Conservation (phyloP, 1,284 basidiomycete species). For the Apiotrichum veenhuisii region DNA sequence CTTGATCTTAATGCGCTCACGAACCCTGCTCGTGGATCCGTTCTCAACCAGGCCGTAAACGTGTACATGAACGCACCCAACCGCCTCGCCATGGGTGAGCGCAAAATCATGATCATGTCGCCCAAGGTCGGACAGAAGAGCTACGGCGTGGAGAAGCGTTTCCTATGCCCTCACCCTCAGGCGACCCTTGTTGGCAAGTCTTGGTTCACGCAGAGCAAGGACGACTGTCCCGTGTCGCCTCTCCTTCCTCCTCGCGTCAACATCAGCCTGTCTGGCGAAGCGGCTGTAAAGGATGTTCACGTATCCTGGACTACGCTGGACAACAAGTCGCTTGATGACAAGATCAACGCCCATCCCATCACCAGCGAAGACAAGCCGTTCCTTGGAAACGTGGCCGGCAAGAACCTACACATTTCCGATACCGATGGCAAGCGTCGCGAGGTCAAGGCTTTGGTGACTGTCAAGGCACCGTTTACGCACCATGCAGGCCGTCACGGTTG, state of each 20-base stretch:
- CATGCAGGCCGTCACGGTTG: conserved; percentile 25
- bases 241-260: conserved; percentile 71
- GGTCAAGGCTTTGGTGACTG: conserved; percentile 82
- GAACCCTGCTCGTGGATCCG: neutral
- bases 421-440: conserved; percentile 58
- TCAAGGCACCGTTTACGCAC: conserved; percentile 69
- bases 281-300: conserved; percentile 59
- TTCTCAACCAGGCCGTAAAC: conserved; percentile 23
- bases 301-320: conserved; percentile 43
- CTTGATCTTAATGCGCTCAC: conserved; percentile 1
- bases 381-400: conserved; percentile 44
- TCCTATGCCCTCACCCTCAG: conserved; percentile 92
- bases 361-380: conserved; percentile 37
- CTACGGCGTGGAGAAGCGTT: conserved; percentile 93
- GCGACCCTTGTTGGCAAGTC: conserved; percentile 90
- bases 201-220: conserved; percentile 65
- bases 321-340: conserved; percentile 39
- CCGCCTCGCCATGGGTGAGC: conserved; percentile 83
- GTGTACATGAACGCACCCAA: conserved; percentile 75
- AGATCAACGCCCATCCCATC: conserved; percentile 33
- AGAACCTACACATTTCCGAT: conserved; percentile 47
- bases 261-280: conserved; percentile 86
- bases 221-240: conserved; percentile 36
- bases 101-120: conserved; percentile 91
- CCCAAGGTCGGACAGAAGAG: conserved; percentile 95